A percentile compares a stretch with the other conserved stretches of the same genome.
These are phyloP conservation scores for Neopestalotiopsis rosae DNA, from an alignment of 2,329 filamentous ascomycete species.

Conservation along the genomic window DNA sequence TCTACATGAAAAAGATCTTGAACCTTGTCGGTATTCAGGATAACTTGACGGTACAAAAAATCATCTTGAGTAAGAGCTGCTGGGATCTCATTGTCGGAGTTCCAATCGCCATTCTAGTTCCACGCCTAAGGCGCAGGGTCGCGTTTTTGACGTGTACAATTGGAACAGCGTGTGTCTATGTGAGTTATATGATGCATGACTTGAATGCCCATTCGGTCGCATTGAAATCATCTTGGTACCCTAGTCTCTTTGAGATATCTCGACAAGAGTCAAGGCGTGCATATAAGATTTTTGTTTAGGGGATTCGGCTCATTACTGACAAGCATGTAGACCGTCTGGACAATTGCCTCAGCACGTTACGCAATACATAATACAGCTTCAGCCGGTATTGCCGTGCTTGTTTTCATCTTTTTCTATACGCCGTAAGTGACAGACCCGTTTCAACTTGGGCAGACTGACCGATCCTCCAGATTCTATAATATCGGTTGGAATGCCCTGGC, in stretches of 20 bases:
- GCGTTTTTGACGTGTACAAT: conserved; percentile 45
- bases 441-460: conserved; percentile 14
- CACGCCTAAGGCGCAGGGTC: conserved; percentile 37
- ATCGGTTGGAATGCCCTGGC: conserved; percentile 41
- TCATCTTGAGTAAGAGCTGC: conserved; percentile 44
- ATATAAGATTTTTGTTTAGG: no score
- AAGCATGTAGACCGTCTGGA: conserved; percentile 22
- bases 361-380: conserved; percentile 37
- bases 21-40: conserved; percentile 44
- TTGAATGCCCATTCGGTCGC: no score
- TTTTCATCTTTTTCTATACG: conserved; percentile 49
- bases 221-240: no score
- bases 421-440: conserved; percentile 28
- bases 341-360: conserved; percentile 43
- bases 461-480: conserved; percentile 37
- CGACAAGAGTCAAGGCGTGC: no score
- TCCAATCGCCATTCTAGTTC: conserved; percentile 41
- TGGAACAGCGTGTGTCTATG: conserved; percentile 42
- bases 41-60: conserved; percentile 40
- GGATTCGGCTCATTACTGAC: not conserved
- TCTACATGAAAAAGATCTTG: conserved; percentile 47
- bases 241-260: no score
- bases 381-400: conserved; percentile 44
- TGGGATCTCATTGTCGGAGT: conserved; percentile 43
- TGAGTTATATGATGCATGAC: conserved; percentile 33